A percentile compares a stretch with the other conserved stretches of the same genome.
Conservation (phyloP, 495 filamentous ascomycete genomes). For the Podospora comata region DNA sequence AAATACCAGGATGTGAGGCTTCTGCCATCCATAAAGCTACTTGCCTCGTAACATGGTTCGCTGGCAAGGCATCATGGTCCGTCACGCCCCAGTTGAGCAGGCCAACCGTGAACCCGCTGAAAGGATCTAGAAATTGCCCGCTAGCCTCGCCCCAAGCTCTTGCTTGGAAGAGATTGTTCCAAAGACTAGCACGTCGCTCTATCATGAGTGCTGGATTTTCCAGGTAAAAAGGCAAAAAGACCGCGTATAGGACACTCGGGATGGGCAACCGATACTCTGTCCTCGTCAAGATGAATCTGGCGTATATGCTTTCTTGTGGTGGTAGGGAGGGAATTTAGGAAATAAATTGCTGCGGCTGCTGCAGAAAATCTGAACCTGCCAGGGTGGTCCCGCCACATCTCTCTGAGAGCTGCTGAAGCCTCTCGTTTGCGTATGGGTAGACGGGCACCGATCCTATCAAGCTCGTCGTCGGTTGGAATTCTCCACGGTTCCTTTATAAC, state of each 20-base stretch:
- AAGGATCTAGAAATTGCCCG: too few species aligned
- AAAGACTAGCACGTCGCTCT: slow-evolving; percentile 1
- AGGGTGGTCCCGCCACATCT: neutral
- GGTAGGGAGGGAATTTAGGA: neutral
- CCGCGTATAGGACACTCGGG: neutral
- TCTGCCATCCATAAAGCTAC: neutral
- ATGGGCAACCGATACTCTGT: neutral
- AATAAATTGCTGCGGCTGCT: neutral
- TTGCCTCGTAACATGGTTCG: neutral
- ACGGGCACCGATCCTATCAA: neutral
- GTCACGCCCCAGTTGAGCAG: too few species aligned
- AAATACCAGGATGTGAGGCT: neutral
- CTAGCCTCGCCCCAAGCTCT: neutral
- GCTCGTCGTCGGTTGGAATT: neutral
- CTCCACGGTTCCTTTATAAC: neutral
- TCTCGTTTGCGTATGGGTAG: neutral
- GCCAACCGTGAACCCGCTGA: too few species aligned
- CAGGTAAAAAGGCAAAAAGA: neutral
- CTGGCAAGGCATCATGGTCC: neutral
- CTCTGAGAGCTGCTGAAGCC: neutral
- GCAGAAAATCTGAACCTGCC: neutral
- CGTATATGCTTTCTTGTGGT: neutral
- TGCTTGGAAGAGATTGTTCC: neutral
- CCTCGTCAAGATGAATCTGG: neutral
- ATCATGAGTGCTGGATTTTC: neutral